Evolutionary conservation across 2,329 filamentous ascomycete genomes (phyloP).

Genomic region (Lojkania enalia): DNA sequence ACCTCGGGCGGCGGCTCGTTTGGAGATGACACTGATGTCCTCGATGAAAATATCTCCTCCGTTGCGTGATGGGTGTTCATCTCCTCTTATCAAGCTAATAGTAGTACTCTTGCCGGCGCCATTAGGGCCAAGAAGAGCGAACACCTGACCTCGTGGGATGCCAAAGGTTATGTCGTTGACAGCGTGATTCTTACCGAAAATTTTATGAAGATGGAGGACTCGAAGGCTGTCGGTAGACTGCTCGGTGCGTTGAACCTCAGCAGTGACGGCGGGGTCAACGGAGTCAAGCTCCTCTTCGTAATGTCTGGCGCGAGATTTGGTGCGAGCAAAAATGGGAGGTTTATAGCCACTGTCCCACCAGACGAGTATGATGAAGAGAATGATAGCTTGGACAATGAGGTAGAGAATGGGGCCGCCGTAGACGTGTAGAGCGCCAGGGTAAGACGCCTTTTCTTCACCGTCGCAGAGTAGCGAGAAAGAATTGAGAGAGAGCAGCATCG

Average conservation of each 20-base stretch:
- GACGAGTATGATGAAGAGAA: conserved; percentile 73
- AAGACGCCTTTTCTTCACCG: conserved; percentile 63
- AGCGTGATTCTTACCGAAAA: conserved; percentile 70
- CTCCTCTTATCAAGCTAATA: conserved; percentile 87
- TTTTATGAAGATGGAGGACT: conserved; percentile 79
- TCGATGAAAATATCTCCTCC: conserved; percentile 84
- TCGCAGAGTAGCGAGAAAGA: conserved; percentile 78
- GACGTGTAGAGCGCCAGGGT: conserved; percentile 70
- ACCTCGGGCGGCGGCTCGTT: conserved; percentile 71
- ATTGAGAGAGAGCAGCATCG: conserved; percentile 78
- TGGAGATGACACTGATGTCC: conserved; percentile 70
- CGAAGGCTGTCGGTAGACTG: conserved; percentile 69
- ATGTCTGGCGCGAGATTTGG: conserved; percentile 43
- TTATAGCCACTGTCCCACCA: conserved; percentile 75
- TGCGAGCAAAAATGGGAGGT: conserved; percentile 56
- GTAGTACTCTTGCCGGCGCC: conserved; percentile 91
- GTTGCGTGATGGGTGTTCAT: conserved; percentile 69
- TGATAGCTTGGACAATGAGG: conserved; percentile 70
- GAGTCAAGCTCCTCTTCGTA: conserved; percentile 49
- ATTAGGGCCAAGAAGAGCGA: conserved; percentile 86
- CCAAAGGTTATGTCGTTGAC: conserved; percentile 90
- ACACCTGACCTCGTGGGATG: conserved; percentile 78
- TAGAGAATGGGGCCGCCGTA: conserved; percentile 88
- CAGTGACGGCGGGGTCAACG: conserved; percentile 61
- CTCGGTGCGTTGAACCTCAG: conserved; percentile 67